A percentile compares a stretch with the other conserved stretches of the same genome.
phyloP scores from a whole-genome alignment of 306 rosid genomes.

The Senna tora region DNA sequence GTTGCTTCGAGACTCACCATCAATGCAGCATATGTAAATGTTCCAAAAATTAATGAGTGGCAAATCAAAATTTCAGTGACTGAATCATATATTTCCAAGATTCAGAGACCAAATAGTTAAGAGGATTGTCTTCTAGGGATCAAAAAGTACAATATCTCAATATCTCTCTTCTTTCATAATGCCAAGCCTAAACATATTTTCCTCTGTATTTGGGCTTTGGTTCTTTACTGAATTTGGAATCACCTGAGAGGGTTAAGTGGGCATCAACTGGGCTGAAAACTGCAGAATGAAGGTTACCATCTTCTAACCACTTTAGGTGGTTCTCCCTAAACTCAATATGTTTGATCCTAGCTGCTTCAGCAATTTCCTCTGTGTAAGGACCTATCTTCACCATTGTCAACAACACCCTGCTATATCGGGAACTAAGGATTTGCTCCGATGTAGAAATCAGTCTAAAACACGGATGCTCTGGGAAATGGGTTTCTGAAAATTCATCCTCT shows the following conservation, averaged over 20 bases:
- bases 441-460: conserved; percentile 71
- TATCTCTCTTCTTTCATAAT: too few relatives aligned
- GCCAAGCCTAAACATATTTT: conserved; percentile 69
- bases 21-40: too few relatives aligned
- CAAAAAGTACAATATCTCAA: too few relatives aligned
- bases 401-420: conserved; percentile 83
- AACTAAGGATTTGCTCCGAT: conserved; percentile 92
- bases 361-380: conserved; percentile 74
- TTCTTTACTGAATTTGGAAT: conserved; percentile 58
- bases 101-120: too few relatives aligned
- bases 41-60: too few relatives aligned
- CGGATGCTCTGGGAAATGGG: conserved; percentile 74
- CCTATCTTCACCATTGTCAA: conserved; percentile 80
- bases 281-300: conserved; percentile 96
- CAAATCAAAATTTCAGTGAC: too few relatives aligned
- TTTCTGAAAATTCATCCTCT: conserved; percentile 66
- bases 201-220: conserved; percentile 89
- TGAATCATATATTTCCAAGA: too few relatives aligned
- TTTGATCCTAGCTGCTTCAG: conserved; percentile 65
- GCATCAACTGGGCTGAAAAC: conserved; percentile 71
- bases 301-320: conserved; percentile 91
- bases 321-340: conserved; percentile 85
- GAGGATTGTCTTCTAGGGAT: too few relatives aligned
- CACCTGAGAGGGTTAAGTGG: conserved; percentile 41
- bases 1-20: too few relatives aligned